Base-by-base conservation (phyloP, 352 stramenopile species). In the Phytophthora cryptogea region DNA sequence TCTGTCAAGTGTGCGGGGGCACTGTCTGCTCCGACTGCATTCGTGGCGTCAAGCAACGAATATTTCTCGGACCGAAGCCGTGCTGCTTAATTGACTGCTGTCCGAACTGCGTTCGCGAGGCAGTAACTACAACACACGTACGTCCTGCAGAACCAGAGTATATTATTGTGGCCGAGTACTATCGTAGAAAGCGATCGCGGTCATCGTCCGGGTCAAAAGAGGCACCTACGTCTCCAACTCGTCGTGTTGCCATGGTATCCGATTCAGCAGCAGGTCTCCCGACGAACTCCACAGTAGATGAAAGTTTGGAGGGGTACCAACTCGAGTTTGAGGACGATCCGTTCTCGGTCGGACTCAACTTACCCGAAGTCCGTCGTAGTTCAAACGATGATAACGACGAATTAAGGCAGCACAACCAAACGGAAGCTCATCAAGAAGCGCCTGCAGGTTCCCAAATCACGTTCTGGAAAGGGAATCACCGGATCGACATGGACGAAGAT, bases 1-100 rank as follows among this genome's bases (percentile, higher is more conserved):
- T 55, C 3, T 90, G 80, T 13, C 61, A 62, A 13, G 54, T 88
- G 7, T 90, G 80, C 47, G 63, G 66, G 26, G 46, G 53, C 4
- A 63, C 68, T 0, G 67, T 88, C 8, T 88, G 78, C 40, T 56
- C 48, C 0, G 63, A 78, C 52, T 90, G 80, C 59, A 63, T 40
- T 14, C 16, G 32, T 8, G 66, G 65, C 9, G 39, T 70, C 4
- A 90, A 88, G 36, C 63, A 79, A 40, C 57, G 58, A 14, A 52
- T 86, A 8, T 84, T 90, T 17, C 28, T 76, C 1, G 70, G 77
- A 0, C 13, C 36, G 2, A 49, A 59, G 13, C 43, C 57, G 3
- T 71, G 53, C 40, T 49, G 44, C 17, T 52, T 59, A 43, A 49
- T 76, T 6, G 46, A 66, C 8, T 74, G 70, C 27, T 86, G 76